A percentile compares a stretch with the other conserved stretches of the same genome.
phyloP scores from a whole-genome alignment of 176 grass and related monocot species.

The Raddia guianensis region DNA sequence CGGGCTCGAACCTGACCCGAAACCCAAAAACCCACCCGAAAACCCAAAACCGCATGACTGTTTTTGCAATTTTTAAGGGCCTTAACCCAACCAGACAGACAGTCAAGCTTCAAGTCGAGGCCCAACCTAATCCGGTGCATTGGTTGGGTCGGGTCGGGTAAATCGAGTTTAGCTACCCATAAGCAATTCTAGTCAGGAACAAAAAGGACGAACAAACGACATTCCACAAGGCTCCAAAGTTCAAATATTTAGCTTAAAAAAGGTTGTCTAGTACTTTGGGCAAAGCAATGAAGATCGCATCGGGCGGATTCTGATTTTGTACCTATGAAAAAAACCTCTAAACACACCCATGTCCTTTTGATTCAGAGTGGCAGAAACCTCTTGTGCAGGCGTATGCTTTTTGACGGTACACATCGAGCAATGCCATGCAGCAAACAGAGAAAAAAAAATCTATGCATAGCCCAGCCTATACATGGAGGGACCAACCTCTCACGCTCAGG shows the following conservation, averaged over 20 bases:
- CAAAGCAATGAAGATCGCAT: background rate
- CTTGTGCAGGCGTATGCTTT: background rate
- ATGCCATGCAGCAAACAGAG: background rate
- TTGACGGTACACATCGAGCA: background rate
- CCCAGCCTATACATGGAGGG: slow-evolving; percentile 9
- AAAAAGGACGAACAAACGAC: too few species aligned
- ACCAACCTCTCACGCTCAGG: background rate
- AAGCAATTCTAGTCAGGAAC: too few species aligned
- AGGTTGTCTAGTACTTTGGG: too few species aligned
- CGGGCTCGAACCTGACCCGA: too few species aligned
- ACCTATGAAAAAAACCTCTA: background rate
- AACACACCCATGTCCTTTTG: background rate
- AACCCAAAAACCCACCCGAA: too few species aligned
- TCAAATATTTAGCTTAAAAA: background rate
- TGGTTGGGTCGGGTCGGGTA: too few species aligned
- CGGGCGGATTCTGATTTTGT: background rate
- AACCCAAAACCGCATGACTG: too few species aligned
- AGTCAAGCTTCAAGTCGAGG: too few species aligned
- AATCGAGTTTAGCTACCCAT: too few species aligned
- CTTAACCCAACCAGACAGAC: too few species aligned
- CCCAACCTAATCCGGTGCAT: too few species aligned
- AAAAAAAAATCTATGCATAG: slow-evolving; percentile 1
- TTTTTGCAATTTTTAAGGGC: too few species aligned
- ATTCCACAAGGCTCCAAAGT: background rate
- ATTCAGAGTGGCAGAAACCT: background rate